Evolutionary conservation across 257 asterid species (phyloP), one percentile per base, ranked within the genome.

Genomic region (Jaltomata sinuosa): DNA sequence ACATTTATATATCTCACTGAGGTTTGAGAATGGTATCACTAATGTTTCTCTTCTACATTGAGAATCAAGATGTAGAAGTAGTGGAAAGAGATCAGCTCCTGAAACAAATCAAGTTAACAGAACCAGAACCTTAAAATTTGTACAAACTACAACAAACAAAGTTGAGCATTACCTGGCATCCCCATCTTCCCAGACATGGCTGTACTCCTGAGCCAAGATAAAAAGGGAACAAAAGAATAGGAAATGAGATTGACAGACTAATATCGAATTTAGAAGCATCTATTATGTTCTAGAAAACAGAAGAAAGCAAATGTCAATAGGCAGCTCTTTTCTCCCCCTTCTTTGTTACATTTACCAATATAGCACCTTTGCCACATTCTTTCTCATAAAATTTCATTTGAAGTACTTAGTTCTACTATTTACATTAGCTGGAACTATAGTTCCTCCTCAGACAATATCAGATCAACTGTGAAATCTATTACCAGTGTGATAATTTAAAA

Each of bases 151-250:
- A 84, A 83, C 69, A 83, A 84, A 83, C 69, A 83, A 22, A 84
- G 36, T 61, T 85, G 69, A 86, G 36, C 38, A 34, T 84, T 89
- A 94, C 99, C 99, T 93, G 91, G 86, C 92, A 88, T 96, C 97
- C 16, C 99, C 98, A 45, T 96, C 99, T 92, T 93, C 97, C 98
- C 97, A 96, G 21, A 92, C 90, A 92, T 93, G 98, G 91, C 91
- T 91, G 83, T 87, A 90, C 85, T 92, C 98, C 98, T 96, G 93
- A 79, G 71, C 65, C 83, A 86, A 82, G 85, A 79, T 27, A 78
- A 45, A n/a, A 68, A 65, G 62, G 50, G 25, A 65, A 61, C 19
- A 72, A 67, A 50, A 29, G 22, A 84, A 29, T 8, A 42, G 64
- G 77, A 71, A 83, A 84, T 68, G 67, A 79, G 50, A 81, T 25